phyloP scores from a whole-genome alignment of 768 basidiomycete species.

The Rhodotorula kratochvilovae region DNA sequence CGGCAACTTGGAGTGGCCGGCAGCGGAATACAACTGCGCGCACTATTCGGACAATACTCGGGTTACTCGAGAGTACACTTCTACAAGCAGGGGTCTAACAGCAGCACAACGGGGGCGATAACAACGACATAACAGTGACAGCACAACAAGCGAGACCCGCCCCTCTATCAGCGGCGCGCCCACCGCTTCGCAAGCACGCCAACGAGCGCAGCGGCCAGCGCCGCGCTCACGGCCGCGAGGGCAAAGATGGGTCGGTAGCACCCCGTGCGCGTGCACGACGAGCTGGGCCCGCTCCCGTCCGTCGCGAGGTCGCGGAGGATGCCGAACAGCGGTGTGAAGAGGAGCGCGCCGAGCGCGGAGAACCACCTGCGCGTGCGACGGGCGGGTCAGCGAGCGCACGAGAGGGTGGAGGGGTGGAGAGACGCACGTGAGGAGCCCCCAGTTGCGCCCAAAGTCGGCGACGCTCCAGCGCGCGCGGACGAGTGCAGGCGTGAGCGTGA shows the following conservation, averaged over 20 bases:
- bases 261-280: slow-evolving; percentile 10
- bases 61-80: too few relatives aligned
- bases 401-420: background rate
- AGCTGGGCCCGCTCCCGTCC: background rate
- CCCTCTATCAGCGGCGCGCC: background rate
- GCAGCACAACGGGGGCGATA: too few relatives aligned
- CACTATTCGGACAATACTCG: too few relatives aligned
- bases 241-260: slow-evolving; percentile 26
- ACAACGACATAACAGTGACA: too few relatives aligned
- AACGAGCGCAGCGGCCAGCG: slow-evolving; percentile 4
- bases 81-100: too few relatives aligned
- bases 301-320: slow-evolving; percentile 23
- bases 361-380: slow-evolving; percentile 14
- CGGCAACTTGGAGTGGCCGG: too few relatives aligned
- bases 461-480: slow-evolving; percentile 23
- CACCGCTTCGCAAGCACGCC: slow-evolving; percentile 15
- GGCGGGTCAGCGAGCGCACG: background rate
- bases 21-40: too few relatives aligned
- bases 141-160: too few relatives aligned
- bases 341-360: slow-evolving; percentile 30
- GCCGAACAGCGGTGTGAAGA: slow-evolving; percentile 36
- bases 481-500: slow-evolving; percentile 29
- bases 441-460: slow-evolving; percentile 32
- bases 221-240: slow-evolving; percentile 12
- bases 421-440: slow-evolving; percentile 30